A percentile compares a stretch with the other conserved stretches of the same genome.
Conservation (phyloP, 257 asterid genomes). For the Hygrophila difformis region DNA sequence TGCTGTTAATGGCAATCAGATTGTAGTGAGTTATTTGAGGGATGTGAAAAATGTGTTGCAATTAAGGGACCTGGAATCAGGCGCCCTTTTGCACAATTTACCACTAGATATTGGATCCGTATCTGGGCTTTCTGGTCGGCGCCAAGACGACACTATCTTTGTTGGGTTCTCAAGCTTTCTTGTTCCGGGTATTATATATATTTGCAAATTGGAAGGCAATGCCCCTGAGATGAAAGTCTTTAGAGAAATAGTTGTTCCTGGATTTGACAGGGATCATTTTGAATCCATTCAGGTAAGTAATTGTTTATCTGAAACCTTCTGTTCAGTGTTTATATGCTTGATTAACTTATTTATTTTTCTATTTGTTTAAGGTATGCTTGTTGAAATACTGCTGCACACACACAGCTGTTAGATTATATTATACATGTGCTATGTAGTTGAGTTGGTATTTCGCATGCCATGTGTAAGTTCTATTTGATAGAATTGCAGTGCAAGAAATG, state of each 20-base stretch:
- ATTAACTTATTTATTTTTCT: conserved; percentile 16
- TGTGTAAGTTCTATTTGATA: too few species aligned
- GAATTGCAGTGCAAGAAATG: too few species aligned
- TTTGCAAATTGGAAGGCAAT: conserved; percentile 48
- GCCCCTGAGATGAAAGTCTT: conserved; percentile 55
- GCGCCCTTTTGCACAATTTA: conserved; percentile 52
- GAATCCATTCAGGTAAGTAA: conserved; percentile 63
- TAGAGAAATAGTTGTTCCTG: conserved; percentile 69
- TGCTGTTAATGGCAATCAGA: conserved; percentile 58
- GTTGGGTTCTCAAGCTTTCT: conserved; percentile 80
- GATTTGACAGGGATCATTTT: conserved; percentile 66
- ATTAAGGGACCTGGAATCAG: conserved; percentile 73
- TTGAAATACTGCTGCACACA: too few species aligned
- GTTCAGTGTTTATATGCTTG: conserved; percentile 9
- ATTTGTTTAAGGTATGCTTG: too few species aligned
- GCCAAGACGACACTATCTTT: conserved; percentile 51
- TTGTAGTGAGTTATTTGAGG: conserved; percentile 61
- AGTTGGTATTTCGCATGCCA: too few species aligned
- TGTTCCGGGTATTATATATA: conserved; percentile 69
- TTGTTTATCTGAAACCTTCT: conserved; percentile 2
- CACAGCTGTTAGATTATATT: too few species aligned
- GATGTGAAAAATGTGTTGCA: conserved; percentile 90
- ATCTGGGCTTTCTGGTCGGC: conserved; percentile 55
- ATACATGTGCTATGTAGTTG: too few species aligned
- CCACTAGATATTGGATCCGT: conserved; percentile 84